Conservation (phyloP, 352 stramenopile species). For the Proteromonas lacertae region DNA sequence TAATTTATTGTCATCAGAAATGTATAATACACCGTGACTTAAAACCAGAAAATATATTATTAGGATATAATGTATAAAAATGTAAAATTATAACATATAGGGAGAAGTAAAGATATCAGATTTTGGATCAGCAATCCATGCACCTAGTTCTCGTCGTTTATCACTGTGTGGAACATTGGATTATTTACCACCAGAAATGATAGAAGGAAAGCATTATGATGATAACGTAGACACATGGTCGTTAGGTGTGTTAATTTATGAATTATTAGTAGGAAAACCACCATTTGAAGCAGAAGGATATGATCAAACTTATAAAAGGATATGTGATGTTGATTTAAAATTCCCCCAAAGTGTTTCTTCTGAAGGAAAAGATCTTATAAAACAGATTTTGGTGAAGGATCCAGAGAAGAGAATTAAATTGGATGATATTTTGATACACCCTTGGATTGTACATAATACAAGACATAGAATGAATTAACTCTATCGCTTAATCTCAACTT, state of each 20-base stretch:
- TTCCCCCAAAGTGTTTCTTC: slow-evolving; percentile 56
- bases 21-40: too few relatives aligned
- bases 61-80: too few relatives aligned
- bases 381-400: slow-evolving; percentile 70
- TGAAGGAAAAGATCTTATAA: slow-evolving; percentile 66
- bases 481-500: too few relatives aligned
- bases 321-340: slow-evolving; percentile 67
- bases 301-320: slow-evolving; percentile 78
- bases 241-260: slow-evolving; percentile 88
- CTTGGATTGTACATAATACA: slow-evolving; percentile 52
- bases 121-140: slow-evolving; percentile 96
- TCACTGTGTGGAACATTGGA: slow-evolving; percentile 96
- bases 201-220: slow-evolving; percentile 64
- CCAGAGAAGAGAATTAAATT: slow-evolving; percentile 59
- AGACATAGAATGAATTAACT: too few relatives aligned
- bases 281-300: slow-evolving; percentile 89
- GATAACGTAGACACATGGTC: slow-evolving; percentile 90
- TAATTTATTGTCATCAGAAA: too few relatives aligned
- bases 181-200: too few relatives aligned
- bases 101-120: slow-evolving; percentile 96
- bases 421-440: slow-evolving; percentile 53
- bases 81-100: too few relatives aligned
- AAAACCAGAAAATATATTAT: too few relatives aligned
- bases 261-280: slow-evolving; percentile 79
- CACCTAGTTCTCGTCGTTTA: slow-evolving; percentile 64